These are phyloP conservation scores for Populus deltoides DNA, from an alignment of 345 rosid species.

Conservation along the genomic window DNA sequence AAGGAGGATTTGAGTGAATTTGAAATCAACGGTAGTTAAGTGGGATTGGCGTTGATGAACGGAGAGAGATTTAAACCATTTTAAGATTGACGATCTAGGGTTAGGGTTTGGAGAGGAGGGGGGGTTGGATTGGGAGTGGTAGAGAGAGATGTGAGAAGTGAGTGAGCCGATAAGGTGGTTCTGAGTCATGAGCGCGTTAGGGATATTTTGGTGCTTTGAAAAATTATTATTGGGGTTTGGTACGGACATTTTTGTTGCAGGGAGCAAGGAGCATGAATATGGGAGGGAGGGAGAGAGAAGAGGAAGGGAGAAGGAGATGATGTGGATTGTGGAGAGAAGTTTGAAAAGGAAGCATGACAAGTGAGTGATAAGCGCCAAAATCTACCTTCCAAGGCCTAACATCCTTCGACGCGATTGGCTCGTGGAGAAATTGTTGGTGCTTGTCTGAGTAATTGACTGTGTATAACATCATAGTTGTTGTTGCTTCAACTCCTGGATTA, in stretches of 20 bases:
- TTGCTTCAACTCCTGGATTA: too few species aligned
- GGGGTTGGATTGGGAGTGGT: constrained; percentile 48
- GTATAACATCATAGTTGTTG: too few species aligned
- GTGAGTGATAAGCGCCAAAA: too few species aligned
- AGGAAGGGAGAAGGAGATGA: too few species aligned
- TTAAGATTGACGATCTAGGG: constrained; percentile 63
- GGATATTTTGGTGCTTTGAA: constrained; percentile 2
- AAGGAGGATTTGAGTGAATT: constrained; percentile 55
- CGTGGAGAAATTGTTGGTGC: too few species aligned
- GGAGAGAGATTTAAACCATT: constrained; percentile 82
- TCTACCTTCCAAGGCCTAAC: too few species aligned
- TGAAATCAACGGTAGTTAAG: constrained; percentile 63
- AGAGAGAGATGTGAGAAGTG: constrained; percentile 87
- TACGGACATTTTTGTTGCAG: constrained; percentile 26
- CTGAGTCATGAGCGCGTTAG: constrained; percentile 45
- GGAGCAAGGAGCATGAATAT: neutral
- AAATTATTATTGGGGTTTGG: constrained; percentile 14
- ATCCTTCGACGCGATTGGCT: too few species aligned
- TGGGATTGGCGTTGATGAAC: constrained; percentile 72
- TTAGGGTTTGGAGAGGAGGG: constrained; percentile 21
- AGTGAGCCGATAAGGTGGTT: constrained; percentile 70
- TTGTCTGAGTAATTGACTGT: too few species aligned
- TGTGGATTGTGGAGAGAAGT: too few species aligned
- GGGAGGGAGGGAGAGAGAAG: neutral
- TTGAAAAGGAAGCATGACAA: too few species aligned